A percentile compares a stretch with the other conserved stretches of the same genome.
Evolutionary conservation across 2,329 filamentous ascomycete genomes (phyloP).

Genomic region (Thielaviopsis punctulata): DNA sequence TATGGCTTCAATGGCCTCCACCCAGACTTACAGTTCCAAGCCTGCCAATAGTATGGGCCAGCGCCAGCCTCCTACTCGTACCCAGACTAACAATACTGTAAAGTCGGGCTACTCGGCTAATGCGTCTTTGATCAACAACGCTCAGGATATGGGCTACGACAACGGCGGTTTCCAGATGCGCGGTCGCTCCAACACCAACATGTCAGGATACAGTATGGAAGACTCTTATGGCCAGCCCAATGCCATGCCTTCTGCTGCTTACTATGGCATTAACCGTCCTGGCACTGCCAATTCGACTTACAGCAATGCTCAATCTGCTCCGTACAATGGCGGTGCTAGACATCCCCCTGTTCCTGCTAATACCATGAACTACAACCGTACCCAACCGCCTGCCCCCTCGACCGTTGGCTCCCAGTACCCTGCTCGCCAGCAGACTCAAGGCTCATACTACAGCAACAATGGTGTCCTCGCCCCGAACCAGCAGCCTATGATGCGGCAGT

Average conservation of each 20-base stretch:
- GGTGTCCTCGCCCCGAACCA: constrained; percentile 1
- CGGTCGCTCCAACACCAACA: neutral
- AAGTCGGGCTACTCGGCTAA: constrained; percentile 44
- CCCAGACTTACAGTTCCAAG: constrained; percentile 45
- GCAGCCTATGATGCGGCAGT: constrained; percentile 1
- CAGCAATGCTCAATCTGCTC: constrained; percentile 5
- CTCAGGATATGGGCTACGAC: constrained; percentile 24
- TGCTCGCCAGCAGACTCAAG: constrained; percentile 9
- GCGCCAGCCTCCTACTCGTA: constrained; percentile 29
- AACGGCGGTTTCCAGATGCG: neutral
- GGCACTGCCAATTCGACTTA: neutral
- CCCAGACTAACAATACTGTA: constrained; percentile 27
- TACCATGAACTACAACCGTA: constrained; percentile 34
- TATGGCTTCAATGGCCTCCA: constrained; percentile 27
- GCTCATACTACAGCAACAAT: neutral
- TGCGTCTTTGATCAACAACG: constrained; percentile 41
- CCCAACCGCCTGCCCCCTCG: constrained; percentile 22
- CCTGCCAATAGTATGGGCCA: constrained; percentile 38
- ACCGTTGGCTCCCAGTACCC: constrained; percentile 16
- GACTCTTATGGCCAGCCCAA: constrained; percentile 2
- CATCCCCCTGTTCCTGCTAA: constrained; percentile 1
- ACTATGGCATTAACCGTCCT: neutral
- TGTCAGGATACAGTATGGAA: neutral
- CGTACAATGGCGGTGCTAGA: constrained; percentile 4
- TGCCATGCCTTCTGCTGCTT: constrained; percentile 1